phyloP scores from a whole-genome alignment of 208 protist species.

The Wallacemonas sp. region DNA sequence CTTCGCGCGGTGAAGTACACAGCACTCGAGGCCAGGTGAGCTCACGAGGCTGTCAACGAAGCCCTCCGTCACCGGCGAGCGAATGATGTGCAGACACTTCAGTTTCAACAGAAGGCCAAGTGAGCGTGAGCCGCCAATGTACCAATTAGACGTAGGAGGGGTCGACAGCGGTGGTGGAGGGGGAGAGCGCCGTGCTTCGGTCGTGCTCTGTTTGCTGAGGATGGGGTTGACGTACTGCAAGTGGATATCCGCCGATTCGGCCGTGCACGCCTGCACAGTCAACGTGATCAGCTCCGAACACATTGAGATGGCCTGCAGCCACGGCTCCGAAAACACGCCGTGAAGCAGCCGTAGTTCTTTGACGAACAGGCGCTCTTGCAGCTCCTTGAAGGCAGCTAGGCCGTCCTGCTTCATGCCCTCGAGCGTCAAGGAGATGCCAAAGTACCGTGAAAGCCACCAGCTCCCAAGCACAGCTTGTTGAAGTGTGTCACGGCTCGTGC shows the following conservation, averaged over 20 bases:
- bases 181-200: neutral
- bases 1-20: conserved; percentile 61
- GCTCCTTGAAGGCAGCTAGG: conserved; percentile 41
- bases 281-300: conserved; percentile 49
- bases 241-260: conserved; percentile 38
- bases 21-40: conserved; percentile 48
- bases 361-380: conserved; percentile 36
- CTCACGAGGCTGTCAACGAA: conserved; percentile 50
- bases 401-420: conserved; percentile 48
- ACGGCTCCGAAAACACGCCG: conserved; percentile 49
- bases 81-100: conserved; percentile 54
- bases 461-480: conserved; percentile 23
- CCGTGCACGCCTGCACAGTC: conserved; percentile 41
- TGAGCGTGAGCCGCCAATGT: conserved; percentile 54
- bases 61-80: conserved; percentile 47
- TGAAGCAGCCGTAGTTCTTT: conserved; percentile 42
- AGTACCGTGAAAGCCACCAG: conserved; percentile 82
- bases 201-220: conserved; percentile 25
- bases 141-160: conserved; percentile 40
- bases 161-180: neutral
- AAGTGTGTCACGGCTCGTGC: conserved; percentile 26
- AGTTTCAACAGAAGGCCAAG: conserved; percentile 54
- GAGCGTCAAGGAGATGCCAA: conserved; percentile 52
- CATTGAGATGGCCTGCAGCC: conserved; percentile 69
- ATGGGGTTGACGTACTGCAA: conserved; percentile 71